A percentile compares a stretch with the other conserved stretches of the same genome.
These are phyloP conservation scores for Peronosclerospora sorghi DNA, from an alignment of 352 stramenopile genomes.

Conservation along the genomic window DNA sequence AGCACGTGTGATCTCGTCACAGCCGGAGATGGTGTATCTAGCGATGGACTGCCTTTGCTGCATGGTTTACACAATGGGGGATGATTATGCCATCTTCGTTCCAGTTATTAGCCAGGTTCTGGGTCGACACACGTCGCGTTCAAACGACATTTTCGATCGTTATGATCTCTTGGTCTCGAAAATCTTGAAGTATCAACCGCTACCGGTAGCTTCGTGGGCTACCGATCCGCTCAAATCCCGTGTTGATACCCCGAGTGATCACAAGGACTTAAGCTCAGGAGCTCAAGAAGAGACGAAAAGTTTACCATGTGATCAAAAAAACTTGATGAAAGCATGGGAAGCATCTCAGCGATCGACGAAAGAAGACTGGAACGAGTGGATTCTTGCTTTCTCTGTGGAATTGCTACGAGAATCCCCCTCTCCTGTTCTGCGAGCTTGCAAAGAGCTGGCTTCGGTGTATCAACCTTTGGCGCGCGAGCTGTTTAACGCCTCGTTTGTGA, in stretches of 20 bases:
- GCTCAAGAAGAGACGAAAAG: constrained; percentile 59
- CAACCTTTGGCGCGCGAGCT: constrained; percentile 96
- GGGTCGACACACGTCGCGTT: constrained; percentile 50
- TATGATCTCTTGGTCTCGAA: constrained; percentile 83
- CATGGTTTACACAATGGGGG: constrained; percentile 85
- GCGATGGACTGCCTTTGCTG: constrained; percentile 83
- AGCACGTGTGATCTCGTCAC: constrained; percentile 67
- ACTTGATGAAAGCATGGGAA: constrained; percentile 82
- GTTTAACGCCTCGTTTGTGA: constrained; percentile 99
- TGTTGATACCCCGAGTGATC: constrained; percentile 20
- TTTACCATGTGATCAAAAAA: constrained; percentile 71
- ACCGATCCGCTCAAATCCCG: constrained; percentile 57
- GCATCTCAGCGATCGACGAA: constrained; percentile 75
- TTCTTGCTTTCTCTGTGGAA: constrained; percentile 94
- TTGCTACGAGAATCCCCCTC: constrained; percentile 95
- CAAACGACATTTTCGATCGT: constrained; percentile 80
- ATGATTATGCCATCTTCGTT: constrained; percentile 85
- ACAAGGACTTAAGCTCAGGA: constrained; percentile 24
- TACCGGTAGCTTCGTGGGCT: constrained; percentile 74
- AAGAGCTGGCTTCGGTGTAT: constrained; percentile 95
- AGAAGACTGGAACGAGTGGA: constrained; percentile 99
- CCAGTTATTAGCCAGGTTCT: constrained; percentile 78
- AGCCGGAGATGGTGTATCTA: constrained; percentile 76
- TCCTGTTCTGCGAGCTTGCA: constrained; percentile 90
- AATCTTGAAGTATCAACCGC: constrained; percentile 79